phyloP scores from a whole-genome alignment of 176 grass and related monocot genomes.

The Tillandsia leiboldiana region DNA sequence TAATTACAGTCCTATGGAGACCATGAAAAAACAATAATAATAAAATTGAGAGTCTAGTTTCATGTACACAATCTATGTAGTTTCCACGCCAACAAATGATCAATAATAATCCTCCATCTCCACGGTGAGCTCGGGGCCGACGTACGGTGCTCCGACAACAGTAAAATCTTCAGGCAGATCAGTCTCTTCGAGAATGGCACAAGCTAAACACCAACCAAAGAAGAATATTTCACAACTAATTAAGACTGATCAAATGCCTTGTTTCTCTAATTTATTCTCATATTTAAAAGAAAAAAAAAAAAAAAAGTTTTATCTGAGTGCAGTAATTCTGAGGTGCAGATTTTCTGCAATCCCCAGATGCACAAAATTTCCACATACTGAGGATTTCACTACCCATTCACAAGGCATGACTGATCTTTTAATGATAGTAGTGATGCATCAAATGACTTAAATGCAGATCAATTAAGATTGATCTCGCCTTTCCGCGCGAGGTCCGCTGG shows the following conservation, averaged over 20 bases:
- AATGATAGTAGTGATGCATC: no score
- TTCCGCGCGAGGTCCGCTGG: background rate
- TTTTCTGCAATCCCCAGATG: no score
- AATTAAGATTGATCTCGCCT: background rate
- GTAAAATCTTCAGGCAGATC: conserved; percentile 46
- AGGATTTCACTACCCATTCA: no score
- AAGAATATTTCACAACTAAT: background rate
- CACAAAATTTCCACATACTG: no score
- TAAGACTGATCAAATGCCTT: background rate
- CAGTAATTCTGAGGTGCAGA: no score
- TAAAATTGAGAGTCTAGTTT: background rate
- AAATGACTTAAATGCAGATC: no score
- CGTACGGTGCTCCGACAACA: conserved; percentile 50
- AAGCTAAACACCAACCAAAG: conserved; percentile 26
- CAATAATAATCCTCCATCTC: conserved; percentile 25
- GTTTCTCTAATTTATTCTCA: background rate
- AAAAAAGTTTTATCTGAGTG: background rate
- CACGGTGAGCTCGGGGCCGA: conserved; percentile 46
- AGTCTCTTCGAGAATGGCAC: conserved; percentile 43
- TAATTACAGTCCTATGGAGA: no score
- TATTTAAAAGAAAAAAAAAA: background rate
- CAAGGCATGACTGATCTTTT: no score
- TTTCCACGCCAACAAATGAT: background rate
- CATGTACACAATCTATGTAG: background rate
- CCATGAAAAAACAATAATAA: no score